Conservation (phyloP, 805 yeast species). For the Ogataea wickerhamii region DNA sequence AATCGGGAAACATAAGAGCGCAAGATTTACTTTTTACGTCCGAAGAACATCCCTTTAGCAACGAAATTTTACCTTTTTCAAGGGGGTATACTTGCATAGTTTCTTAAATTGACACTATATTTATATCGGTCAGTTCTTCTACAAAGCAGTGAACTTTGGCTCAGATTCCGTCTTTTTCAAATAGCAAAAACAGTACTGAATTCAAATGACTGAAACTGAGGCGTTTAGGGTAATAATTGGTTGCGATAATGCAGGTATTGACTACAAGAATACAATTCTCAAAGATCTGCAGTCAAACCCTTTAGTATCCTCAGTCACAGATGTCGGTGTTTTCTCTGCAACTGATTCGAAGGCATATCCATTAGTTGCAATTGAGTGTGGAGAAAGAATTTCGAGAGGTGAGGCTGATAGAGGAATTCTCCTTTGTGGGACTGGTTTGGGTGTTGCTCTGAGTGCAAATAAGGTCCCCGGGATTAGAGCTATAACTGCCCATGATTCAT, state of each 20-base stretch:
- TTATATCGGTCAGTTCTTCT: too few species aligned
- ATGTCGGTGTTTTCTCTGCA: constrained; percentile 38
- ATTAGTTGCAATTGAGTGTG: constrained; percentile 40
- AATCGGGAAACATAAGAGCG: too few species aligned
- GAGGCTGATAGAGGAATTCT: constrained; percentile 44
- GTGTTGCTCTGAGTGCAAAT: constrained; percentile 47
- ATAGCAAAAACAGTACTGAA: too few species aligned
- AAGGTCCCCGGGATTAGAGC: constrained; percentile 46
- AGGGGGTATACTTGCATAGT: too few species aligned
- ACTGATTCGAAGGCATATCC: constrained; percentile 40
- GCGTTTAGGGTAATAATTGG: constrained; percentile 35
- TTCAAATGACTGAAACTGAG: neutral
- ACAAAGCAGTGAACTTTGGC: too few species aligned
- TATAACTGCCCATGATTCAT: constrained; percentile 46
- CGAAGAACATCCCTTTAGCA: too few species aligned
- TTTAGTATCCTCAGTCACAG: constrained; percentile 33
- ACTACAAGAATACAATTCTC: constrained; percentile 38
- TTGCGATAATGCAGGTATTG: constrained; percentile 43
- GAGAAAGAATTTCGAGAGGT: constrained; percentile 37
- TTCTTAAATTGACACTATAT: too few species aligned
- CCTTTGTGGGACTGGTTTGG: constrained; percentile 48
- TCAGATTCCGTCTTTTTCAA: too few species aligned
- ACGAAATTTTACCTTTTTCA: too few species aligned
- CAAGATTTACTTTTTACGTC: too few species aligned
- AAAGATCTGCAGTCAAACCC: constrained; percentile 32